These are phyloP conservation scores for Fraxinus greggii DNA, from an alignment of 305 asterid genomes.

Conservation along the genomic window DNA sequence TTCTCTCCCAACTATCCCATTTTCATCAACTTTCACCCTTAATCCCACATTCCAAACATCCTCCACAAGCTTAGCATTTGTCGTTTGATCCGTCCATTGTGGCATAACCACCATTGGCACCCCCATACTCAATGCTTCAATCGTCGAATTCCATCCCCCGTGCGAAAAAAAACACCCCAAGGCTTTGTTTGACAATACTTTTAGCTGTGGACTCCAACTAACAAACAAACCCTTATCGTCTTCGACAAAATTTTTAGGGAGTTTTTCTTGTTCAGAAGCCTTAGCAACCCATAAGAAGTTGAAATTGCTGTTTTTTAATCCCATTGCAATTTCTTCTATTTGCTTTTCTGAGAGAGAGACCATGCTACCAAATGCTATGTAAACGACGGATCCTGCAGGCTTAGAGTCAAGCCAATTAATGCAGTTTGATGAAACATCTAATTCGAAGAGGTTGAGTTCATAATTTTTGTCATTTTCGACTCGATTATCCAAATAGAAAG, in stretches of 20 bases:
- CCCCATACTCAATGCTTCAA: conserved; percentile 37
- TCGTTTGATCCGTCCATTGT: conserved; percentile 37
- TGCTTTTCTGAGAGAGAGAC: conserved; percentile 42
- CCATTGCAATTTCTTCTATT: conserved; percentile 61
- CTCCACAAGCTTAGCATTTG: conserved; percentile 31
- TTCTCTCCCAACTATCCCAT: conserved; percentile 34
- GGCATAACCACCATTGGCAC: conserved; percentile 43
- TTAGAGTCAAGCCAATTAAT: conserved; percentile 48
- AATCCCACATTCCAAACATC: conserved; percentile 40
- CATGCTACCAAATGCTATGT: conserved; percentile 81
- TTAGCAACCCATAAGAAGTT: conserved; percentile 61
- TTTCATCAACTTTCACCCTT: conserved; percentile 24
- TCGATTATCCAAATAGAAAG: conserved; percentile 56
- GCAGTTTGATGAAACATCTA: conserved; percentile 34
- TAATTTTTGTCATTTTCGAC: conserved; percentile 46
- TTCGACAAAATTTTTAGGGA: conserved; percentile 15
- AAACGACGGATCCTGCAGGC: conserved; percentile 52
- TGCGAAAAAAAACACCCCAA: conserved; percentile 41
- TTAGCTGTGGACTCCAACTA: conserved; percentile 38
- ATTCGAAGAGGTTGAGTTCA: conserved; percentile 46
- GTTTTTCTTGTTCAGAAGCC: conserved; percentile 36
- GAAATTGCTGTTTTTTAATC: conserved; percentile 31
- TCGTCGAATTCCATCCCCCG: conserved; percentile 47
- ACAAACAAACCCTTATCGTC: conserved; percentile 29
- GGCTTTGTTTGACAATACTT: conserved; percentile 31